Percentiles rank a stretch among this genome's conserved stretches.
Evolutionary conservation across 345 rosid species (phyloP).

Genomic region (Brassica juncea): DNA sequence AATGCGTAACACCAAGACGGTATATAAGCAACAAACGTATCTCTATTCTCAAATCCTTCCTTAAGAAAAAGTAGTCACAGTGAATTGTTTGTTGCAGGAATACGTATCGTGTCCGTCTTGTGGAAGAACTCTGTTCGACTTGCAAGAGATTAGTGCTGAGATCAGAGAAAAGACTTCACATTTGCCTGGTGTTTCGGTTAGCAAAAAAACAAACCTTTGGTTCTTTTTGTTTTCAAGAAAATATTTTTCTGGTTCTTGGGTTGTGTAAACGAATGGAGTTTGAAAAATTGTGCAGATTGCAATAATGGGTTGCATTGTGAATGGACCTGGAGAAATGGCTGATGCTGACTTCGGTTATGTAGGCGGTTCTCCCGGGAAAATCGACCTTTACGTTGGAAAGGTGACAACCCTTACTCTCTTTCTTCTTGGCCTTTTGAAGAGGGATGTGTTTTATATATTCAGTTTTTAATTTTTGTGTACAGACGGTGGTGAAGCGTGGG

Average conservation of each 20-base stretch:
- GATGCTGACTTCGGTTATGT: constrained; percentile 98
- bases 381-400: constrained; percentile 96
- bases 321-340: constrained; percentile 99
- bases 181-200: constrained; percentile 97
- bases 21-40: constrained; percentile 42
- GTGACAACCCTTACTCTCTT: constrained; percentile 36
- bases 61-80: neutral
- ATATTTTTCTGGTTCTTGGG: neutral
- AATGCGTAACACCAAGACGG: constrained; percentile 98
- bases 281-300: constrained; percentile 58
- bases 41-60: neutral
- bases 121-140: constrained; percentile 94
- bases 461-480: constrained; percentile 26
- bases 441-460: constrained; percentile 5
- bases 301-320: constrained; percentile 98
- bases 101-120: constrained; percentile 98
- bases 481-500: constrained; percentile 97
- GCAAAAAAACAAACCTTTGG: neutral
- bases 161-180: constrained; percentile 90
- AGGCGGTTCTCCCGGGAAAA: constrained; percentile 97
- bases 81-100: constrained; percentile 52
- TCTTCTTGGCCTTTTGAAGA: constrained; percentile 3
- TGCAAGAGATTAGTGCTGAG: constrained; percentile 94
- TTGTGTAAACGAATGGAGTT: neutral
- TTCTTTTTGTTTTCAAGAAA: neutral